A percentile compares a stretch with the other conserved stretches of the same genome.
Conservation (phyloP, 305 asterid genomes). For the Coffea humblotiana region DNA sequence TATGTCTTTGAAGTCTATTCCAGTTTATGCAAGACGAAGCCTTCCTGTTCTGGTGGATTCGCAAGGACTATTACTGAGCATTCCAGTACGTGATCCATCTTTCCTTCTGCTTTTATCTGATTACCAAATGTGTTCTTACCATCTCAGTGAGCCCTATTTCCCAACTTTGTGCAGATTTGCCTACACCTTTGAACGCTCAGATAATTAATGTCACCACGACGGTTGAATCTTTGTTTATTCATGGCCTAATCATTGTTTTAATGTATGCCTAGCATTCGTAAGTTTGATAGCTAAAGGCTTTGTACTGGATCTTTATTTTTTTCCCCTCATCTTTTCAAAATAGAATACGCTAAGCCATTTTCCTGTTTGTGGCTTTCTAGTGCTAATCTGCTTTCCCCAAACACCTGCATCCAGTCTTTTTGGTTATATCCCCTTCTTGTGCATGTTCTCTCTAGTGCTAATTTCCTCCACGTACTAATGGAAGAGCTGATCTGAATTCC, state of each 20-base stretch:
- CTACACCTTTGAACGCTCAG: background rate
- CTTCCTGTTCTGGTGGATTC: slow-evolving; percentile 68
- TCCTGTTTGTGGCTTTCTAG: background rate
- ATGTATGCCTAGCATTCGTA: background rate
- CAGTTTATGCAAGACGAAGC: slow-evolving; percentile 78
- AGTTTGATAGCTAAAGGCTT: background rate
- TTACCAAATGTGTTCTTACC: background rate
- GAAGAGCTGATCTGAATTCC: slow-evolving; percentile 10
- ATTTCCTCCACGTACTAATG: background rate
- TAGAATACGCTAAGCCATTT: background rate
- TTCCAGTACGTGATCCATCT: slow-evolving; percentile 53
- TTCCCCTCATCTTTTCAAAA: background rate
- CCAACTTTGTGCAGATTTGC: background rate
- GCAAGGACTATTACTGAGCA: slow-evolving; percentile 62
- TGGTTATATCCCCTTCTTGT: background rate
- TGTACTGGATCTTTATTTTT: background rate
- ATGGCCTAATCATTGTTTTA: background rate
- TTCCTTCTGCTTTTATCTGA: slow-evolving; percentile 9
- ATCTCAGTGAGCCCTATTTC: background rate
- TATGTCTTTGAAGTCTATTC: slow-evolving; percentile 57
- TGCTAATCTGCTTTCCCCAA: background rate
- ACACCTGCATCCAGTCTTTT: background rate
- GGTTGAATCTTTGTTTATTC: background rate
- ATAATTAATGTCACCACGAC: background rate
- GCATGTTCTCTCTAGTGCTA: background rate